Conservation (phyloP, 208 protist genomes). For the Trichomonas vaginalis region DNA sequence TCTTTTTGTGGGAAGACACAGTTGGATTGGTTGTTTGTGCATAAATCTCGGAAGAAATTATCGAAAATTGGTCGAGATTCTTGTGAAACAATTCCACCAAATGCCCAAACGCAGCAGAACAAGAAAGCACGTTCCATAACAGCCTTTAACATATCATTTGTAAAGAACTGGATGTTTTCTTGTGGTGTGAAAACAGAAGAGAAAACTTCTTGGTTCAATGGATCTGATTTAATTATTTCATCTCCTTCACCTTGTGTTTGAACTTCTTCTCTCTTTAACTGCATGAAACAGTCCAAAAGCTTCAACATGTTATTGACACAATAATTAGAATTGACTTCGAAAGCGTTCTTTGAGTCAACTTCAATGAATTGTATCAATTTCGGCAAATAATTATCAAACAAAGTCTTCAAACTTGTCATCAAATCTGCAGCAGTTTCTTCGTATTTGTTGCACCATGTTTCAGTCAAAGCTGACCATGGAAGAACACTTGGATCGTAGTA, state of each 20-base stretch:
- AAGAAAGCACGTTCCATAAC: conserved; percentile 22
- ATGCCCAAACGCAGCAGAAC: conserved; percentile 78
- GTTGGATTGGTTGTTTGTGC: conserved; percentile 51
- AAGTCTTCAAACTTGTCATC: neutral
- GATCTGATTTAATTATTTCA: neutral
- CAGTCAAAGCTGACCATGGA: conserved; percentile 33
- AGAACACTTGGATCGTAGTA: conserved; percentile 64
- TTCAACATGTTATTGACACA: neutral
- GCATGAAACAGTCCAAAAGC: neutral
- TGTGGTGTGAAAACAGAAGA: neutral
- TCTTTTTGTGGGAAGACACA: neutral
- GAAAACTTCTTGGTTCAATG: neutral
- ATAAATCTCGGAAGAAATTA: conserved; percentile 19
- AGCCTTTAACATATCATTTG: neutral
- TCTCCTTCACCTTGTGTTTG: neutral
- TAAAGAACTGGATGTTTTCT: neutral
- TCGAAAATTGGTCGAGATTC: conserved; percentile 66
- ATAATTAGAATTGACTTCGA: neutral
- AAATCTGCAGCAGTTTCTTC: neutral
- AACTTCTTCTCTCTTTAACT: neutral
- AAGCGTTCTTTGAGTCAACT: neutral
- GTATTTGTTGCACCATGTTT: conserved; percentile 30
- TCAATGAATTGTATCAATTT: neutral
- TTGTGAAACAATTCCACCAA: conserved; percentile 72
- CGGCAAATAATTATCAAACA: neutral